Evolutionary conservation across 805 yeast genomes (phyloP), one percentile per base, ranked within the genome.

Genomic region (Barnettozyma siamensis): DNA sequence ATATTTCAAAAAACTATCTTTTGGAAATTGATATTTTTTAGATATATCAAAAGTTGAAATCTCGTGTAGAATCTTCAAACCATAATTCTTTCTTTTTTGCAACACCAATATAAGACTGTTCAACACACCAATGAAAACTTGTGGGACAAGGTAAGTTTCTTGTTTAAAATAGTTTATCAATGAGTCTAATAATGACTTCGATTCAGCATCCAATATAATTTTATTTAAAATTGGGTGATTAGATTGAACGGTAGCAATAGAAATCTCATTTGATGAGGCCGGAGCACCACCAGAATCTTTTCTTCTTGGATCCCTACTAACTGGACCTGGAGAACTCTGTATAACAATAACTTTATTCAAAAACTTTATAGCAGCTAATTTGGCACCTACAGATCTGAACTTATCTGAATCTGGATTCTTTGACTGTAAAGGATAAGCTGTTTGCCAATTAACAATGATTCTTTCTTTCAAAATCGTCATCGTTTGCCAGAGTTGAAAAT

Each of bases 301-400:
- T 38, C 57, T 47, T 42, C 60, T 51, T 27, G 60, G 60, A 37
- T 57, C 60, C 1, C 44, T 24, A 2, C 45, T 20, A 6, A 42
- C 45, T 10, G 42, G 41, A 10, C 54, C 45, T 3, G 70, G 61
- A 3, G 74, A 67, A 4, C 78, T 62, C 44, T 82, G 88, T 1
- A 75, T 70, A 28, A 70, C 65, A 12, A 80, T 68, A 5, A 80
- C 62, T 41, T 72, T 72, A n/a, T 77, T 77, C 10, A 87, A 74
- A 44, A 89, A 78, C 60, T 83, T 86, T 39, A 82, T 66, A n/a
- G 83, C 67, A 23, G 89, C 80, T n/a, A 84, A 63, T 58, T 75
- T 78, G 35, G 79, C 65, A 12, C 83, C 78, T 30, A 78, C 60
- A 35, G 78, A 72, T 57, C 80, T 71, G 28, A 65, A 54, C 24